Base-by-base conservation (phyloP, 2,329 filamentous ascomycete species). In the Paraphoma sp. region DNA sequence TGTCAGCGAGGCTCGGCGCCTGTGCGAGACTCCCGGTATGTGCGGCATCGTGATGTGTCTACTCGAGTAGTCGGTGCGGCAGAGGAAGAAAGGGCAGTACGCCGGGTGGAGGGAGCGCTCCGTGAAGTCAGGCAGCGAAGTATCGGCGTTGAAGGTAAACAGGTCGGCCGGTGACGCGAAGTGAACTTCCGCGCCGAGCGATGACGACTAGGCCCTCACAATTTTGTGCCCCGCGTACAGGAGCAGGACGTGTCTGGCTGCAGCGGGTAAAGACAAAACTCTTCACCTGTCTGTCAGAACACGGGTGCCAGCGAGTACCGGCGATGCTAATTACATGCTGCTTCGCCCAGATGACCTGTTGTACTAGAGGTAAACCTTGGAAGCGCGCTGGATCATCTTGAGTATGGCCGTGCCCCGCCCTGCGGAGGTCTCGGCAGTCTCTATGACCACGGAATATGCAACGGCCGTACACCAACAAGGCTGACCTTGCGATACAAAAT, bases 11-110 rank as follows among this genome's bases (percentile, higher is more conserved):
- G 62, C 58, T 59, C 63, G 58, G 42, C 64, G 67, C 56, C 64
- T 54, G 45, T 70, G 67, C 44, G 63, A 63, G 46, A 66, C 67
- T 50, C 54, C 54, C 47, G 65, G 67, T 41, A 70, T 16, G 47
- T 70, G 67, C 51, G 67, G 67, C 81, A 83, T 83, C 60, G 56
- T 75, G 67, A n/a, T n/a, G 16, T 23, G 23, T 23, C 23, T 23
- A 23, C 23, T 23, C 23, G 23, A 23, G 33, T 36, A 30, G 17
- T 36, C 38, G 33, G n/a, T 28, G 23, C 36, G 7, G 28, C 8
- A 16, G 33, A 3, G 38, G 28, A 51, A 45, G 31, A 11, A 17
- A 36, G 38, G n/a, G 38, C 38, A 42, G 43, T 33, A 11, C 28
- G 5, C 36, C 23, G 28, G 10, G 45, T 8, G n/a, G 40, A 8